Percentiles rank a stretch among this genome's conserved stretches.
Conservation (phyloP, 176 grass and related monocot genomes). For the Avena sativa region DNA sequence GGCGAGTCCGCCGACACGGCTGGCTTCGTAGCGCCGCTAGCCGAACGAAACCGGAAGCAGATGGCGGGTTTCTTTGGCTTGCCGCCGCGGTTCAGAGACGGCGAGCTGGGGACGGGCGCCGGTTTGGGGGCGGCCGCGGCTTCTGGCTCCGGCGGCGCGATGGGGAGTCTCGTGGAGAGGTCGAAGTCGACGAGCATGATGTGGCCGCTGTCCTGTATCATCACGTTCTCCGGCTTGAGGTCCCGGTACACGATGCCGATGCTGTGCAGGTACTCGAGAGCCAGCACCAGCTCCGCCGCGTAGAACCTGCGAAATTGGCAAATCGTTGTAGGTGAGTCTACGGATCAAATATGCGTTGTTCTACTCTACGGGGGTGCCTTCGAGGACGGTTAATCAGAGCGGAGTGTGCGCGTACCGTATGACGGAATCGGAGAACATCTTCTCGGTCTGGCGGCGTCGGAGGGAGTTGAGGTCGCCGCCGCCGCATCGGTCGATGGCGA, state of each 20-base stretch:
- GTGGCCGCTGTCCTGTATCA: constrained; percentile 77
- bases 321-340: not conserved
- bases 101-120: constrained; percentile 6
- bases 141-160: constrained; percentile 32
- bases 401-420: constrained; percentile 55
- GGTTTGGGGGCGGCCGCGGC: not conserved
- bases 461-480: constrained; percentile 91
- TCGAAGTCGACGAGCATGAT: constrained; percentile 94
- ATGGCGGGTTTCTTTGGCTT: constrained; percentile 35
- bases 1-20: constrained; percentile 41
- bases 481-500: constrained; percentile 84
- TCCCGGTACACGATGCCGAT: constrained; percentile 83
- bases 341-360: not conserved
- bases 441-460: constrained; percentile 79
- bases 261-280: constrained; percentile 80
- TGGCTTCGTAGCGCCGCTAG: constrained; percentile 7
- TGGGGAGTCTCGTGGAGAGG: constrained; percentile 74
- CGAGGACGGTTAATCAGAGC: too few relatives aligned
- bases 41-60: constrained; percentile 46
- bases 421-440: constrained; percentile 98
- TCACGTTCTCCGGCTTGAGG: constrained; percentile 87
- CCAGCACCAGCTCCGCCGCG: constrained; percentile 77
- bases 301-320: constrained; percentile 57
- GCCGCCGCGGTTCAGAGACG: constrained; percentile 32
- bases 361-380: too few relatives aligned